Base-by-base conservation (phyloP, 192 early-diverging fungal genomes). In the Geranomyces variabilis region DNA sequence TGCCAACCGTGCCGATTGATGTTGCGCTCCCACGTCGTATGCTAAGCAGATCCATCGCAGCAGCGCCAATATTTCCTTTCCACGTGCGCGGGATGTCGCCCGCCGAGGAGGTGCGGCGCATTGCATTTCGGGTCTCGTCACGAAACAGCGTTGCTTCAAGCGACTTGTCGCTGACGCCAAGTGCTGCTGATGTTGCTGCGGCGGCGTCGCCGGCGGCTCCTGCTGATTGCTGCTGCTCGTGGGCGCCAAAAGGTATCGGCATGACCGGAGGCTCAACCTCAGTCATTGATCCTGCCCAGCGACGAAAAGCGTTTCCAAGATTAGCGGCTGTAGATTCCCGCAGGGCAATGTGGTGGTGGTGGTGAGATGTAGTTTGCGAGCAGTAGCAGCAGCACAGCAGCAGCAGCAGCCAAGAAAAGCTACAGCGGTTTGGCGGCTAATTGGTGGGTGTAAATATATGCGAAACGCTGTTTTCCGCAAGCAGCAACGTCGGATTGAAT, bases 61-160 rank as follows among this genome's bases (percentile, higher is more conserved):
- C 49, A 12, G 22, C 31, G 12, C 15, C 67, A 10, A 57, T 21
- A 41, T 69, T 48, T 1, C 69, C 63, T 29, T 59, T 59, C 69
- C 69, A 70, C 26, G 69, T 61, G 21, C 58, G 30, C 30, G 69
- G 69, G 15, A 70, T 70, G 48, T 70, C 69, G 36, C 69, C 69
- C 15, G 69, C 69, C 8, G 69, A 70, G 10, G 69, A 60, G 12
- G 69, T 70, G 14, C 69, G 56, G 21, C 69, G 29, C 26, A 70
- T 70, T n/a, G 10, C 12, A 17, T 47, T 19, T 8, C 34, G 17
- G 10, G 29, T 5, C 36, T 70, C 69, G 14, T 70, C 28, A 17
- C 58, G 58, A 29, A 6, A 60, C 28, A 60, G 31, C 17, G 31
- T 33, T 31, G 22, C 22, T 31, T 60, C 28, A 7, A 60, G 58